Base-by-base conservation (phyloP, 2,329 filamentous ascomycete species). In the Arachnomyces sp. region DNA sequence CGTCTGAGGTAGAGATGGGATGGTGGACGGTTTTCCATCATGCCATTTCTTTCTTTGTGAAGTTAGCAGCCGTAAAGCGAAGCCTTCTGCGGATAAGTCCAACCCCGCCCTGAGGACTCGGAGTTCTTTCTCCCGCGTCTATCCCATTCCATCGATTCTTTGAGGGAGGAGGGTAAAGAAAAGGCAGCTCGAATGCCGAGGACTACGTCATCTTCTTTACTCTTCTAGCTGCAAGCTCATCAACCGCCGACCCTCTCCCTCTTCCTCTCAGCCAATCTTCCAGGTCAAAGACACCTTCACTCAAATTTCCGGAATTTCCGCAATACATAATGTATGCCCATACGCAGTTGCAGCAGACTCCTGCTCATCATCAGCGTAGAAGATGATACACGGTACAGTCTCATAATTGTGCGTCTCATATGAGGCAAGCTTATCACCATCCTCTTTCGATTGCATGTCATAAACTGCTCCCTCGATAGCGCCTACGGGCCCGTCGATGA, bases 291-390 rank as follows among this genome's bases (percentile, higher is more conserved):
- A 35, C 16, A 9, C 36, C 39, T n/a, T 44, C 42, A 9, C 12
- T 12, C 21, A 42, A 30, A 11, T 28, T 29, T n/a, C 17, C 9
- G 13, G 34, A 4, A 16, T 44, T 21, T 15, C 43, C 39, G 15
- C 39, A 35, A 32, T 42, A 44, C 21, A 44, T 36, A 28, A 41
- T 41, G 18, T 28, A 16, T 18, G 30, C 36, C 3, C 31, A 39
- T 15, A 32, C 17, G 17, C 11, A 25, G 21, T 5, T 25, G 5
- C 21, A 5, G 21, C 25, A 7, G 35, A 33, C 11, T 15, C 35
- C 34, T 25, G 13, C 17, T 36, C 18, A 5, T 33, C 39, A 28
- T 44, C 39, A 7, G 25, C 30, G 15, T 33, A 44, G 9, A 25
- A 31, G 14, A 39, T 38, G 16, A 31, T 28, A n/a, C 13, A 34